phyloP scores from a whole-genome alignment of 148 eudicot genomes.

The Fagopyrum esculentum region DNA sequence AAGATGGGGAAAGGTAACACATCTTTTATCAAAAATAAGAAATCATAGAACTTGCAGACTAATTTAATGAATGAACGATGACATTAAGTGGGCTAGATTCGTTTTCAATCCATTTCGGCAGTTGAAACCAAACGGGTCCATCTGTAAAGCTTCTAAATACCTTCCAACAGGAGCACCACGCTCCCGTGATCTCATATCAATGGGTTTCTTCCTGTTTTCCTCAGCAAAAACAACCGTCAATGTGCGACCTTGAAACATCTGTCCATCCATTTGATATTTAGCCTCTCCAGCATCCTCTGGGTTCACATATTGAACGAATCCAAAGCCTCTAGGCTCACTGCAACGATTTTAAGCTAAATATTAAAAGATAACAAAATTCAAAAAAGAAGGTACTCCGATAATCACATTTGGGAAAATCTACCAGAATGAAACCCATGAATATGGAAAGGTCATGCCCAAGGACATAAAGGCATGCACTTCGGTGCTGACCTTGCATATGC shows the following conservation, averaged over 20 bases:
- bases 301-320: slow-evolving; percentile 83
- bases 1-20: too few relatives aligned
- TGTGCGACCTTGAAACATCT: slow-evolving; percentile 67
- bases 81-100: too few relatives aligned
- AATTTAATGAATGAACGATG: too few relatives aligned
- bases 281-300: slow-evolving; percentile 96
- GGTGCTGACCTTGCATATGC: slow-evolving; percentile 79
- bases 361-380: slow-evolving; percentile 6
- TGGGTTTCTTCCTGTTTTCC: slow-evolving; percentile 89
- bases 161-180: slow-evolving; percentile 15
- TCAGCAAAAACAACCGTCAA: slow-evolving; percentile 54
- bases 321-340: slow-evolving; percentile 84
- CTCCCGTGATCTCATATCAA: slow-evolving; percentile 69
- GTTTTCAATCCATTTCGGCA: too few relatives aligned
- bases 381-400: not conserved
- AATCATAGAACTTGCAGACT: too few relatives aligned
- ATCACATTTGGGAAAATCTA: slow-evolving; percentile 10
- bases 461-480: slow-evolving; percentile 67
- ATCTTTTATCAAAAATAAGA: too few relatives aligned
- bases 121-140: too few relatives aligned
- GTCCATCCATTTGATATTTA: slow-evolving; percentile 92
- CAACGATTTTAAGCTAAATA: slow-evolving; percentile 13
- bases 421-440: slow-evolving; percentile 13
- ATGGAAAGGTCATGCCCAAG: slow-evolving; percentile 38
- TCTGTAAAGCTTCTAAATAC: too few relatives aligned